Evolutionary conservation across 306 rosid species (phyloP).

Genomic region (Calophaca sinica): DNA sequence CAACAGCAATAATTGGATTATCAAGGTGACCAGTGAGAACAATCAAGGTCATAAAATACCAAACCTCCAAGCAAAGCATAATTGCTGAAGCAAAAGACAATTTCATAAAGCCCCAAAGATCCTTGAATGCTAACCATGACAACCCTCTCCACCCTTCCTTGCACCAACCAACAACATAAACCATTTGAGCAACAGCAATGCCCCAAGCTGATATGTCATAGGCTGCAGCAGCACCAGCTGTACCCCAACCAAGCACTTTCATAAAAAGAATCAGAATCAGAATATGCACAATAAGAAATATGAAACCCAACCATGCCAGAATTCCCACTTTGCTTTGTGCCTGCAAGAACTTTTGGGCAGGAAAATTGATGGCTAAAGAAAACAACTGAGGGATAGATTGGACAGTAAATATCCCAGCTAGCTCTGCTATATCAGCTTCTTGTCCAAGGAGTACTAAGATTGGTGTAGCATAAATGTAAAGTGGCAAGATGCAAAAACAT

Average conservation of each 20-base stretch:
- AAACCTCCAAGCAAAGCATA: conserved; percentile 94
- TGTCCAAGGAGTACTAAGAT: conserved; percentile 84
- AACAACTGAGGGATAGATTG: conserved; percentile 94
- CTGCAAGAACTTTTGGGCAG: conserved; percentile 90
- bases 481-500: conserved; percentile 70
- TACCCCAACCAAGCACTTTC: conserved; percentile 72
- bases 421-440: conserved; percentile 66
- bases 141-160: conserved; percentile 86
- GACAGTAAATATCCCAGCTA: conserved; percentile 80
- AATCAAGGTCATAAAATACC: conserved; percentile 97
- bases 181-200: conserved; percentile 71
- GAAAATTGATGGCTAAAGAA: conserved; percentile 82
- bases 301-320: conserved; percentile 88
- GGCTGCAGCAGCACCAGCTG: conserved; percentile 83
- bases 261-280: conserved; percentile 61
- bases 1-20: conserved; percentile 87
- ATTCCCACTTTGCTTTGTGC: conserved; percentile 80
- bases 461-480: conserved; percentile 69
- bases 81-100: conserved; percentile 91
- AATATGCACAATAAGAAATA: conserved; percentile 53
- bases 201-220: conserved; percentile 78
- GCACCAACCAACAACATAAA: conserved; percentile 83
- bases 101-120: conserved; percentile 80
- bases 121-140: conserved; percentile 86
- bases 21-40: conserved; percentile 97